Evolutionary conservation across 2,329 filamentous ascomycete species (phyloP), one percentile per base, ranked within the genome.

Genomic region (Coleophoma cylindrospora): DNA sequence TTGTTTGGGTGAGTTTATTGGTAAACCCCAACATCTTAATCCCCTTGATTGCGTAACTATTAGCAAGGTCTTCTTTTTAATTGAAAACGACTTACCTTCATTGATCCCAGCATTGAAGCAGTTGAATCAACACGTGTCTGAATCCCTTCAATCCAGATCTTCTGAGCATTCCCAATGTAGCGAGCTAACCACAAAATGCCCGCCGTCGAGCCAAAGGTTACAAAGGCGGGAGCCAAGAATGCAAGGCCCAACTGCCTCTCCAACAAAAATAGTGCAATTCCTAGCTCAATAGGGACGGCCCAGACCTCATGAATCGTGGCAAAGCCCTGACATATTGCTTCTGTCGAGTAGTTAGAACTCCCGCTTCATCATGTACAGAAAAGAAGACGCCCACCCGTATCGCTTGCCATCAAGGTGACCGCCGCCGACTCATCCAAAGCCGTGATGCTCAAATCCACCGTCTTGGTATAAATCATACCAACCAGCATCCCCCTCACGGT

Each of bases 1-100:
- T 51, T 13, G 64, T 58, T 2, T 53, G 38, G 3, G 58, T 55
- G 21, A 73, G 57, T 32, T 60, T 64, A 32, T 65, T 60, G 1
- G 64, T 65, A 5, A 74, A 60, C 1, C 63, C 64, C 41, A 63
- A 55, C 59, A 66, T 64, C 49, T 66, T 67, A 33, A 64, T 57
- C 5, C 56, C 58, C 57, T 61, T 37, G 5, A 27, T 27, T 32
- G 3, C 14, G 40, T 9, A 27, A 10, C 14, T 10, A 27, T 27
- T 5, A 27, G 27, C 27, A 27, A 27, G 27, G 7, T 27, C 27
- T 10, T 10, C 27, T 27, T 27, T 10, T 2, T 7, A 5, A 3
- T 8, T 27, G 9, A 3, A 8, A 27, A 19, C n/a, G n/a, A 14
- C 45, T 48, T 45, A 55, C 58, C 50, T 66, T 66, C 59, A 67